Conservation (phyloP, 306 rosid species). For the Sicyos baderoa region DNA sequence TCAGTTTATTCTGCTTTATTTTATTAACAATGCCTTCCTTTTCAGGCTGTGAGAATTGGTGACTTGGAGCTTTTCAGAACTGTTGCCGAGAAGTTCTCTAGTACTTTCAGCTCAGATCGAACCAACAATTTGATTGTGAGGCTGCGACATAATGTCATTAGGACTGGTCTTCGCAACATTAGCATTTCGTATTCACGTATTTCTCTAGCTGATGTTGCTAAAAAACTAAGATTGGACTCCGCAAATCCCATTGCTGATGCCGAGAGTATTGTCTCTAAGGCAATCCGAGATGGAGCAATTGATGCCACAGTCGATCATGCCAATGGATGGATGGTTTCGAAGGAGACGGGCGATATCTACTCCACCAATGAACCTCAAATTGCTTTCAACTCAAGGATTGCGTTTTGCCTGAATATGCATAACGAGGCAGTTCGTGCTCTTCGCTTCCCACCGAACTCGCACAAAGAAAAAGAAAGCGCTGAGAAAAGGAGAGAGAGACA, state of each 20-base stretch:
- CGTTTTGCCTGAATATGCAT: slow-evolving; percentile 89
- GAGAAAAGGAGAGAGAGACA: slow-evolving; percentile 51
- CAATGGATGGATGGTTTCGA: slow-evolving; percentile 86
- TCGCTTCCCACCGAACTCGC: slow-evolving; percentile 43
- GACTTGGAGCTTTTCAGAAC: slow-evolving; percentile 87
- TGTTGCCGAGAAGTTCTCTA: slow-evolving; percentile 74
- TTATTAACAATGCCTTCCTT: not conserved
- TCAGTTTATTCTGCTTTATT: not conserved
- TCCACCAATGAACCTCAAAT: slow-evolving; percentile 76
- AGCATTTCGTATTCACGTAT: slow-evolving; percentile 93
- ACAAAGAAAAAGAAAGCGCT: slow-evolving; percentile 48
- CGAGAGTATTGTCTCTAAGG: slow-evolving; percentile 91
- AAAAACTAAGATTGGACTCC: slow-evolving; percentile 81
- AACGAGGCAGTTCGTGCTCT: slow-evolving; percentile 87
- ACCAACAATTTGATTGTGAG: slow-evolving; percentile 93
- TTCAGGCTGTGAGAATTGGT: slow-evolving; percentile 96
- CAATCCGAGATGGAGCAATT: slow-evolving; percentile 81
- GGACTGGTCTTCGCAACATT: slow-evolving; percentile 94
- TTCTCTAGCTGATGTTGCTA: slow-evolving; percentile 80
- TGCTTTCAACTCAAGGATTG: slow-evolving; percentile 89
- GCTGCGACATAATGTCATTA: slow-evolving; percentile 86
- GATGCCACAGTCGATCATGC: slow-evolving; percentile 64
- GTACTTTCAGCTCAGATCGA: slow-evolving; percentile 58
- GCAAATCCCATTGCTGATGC: slow-evolving; percentile 46
- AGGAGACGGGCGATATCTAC: slow-evolving; percentile 94